Percentiles rank a stretch among this genome's conserved stretches.
phyloP scores from a whole-genome alignment of 306 rosid species.

The Quercus ilex region DNA sequence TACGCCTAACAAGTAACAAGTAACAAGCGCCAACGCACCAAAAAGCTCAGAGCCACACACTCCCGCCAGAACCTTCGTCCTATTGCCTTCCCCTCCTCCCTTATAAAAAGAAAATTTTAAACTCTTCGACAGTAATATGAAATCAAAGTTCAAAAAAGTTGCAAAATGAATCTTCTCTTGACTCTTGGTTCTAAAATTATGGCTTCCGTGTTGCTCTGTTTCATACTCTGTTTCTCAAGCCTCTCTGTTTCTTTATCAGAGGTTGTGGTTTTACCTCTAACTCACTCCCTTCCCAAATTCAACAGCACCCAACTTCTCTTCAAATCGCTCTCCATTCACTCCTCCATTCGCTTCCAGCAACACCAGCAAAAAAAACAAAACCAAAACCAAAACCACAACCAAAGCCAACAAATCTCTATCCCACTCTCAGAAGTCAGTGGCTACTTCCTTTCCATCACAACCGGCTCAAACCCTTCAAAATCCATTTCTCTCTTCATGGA shows the following conservation, averaged over 20 bases:
- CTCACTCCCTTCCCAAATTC: slow-evolving; percentile 61
- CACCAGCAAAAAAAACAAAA: neutral
- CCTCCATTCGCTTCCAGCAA: slow-evolving; percentile 41
- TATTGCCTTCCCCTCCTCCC: too few species aligned
- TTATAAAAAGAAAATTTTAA: too few species aligned
- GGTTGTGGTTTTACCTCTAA: slow-evolving; percentile 46
- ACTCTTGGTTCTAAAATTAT: slow-evolving; percentile 15
- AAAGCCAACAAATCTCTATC: slow-evolving; percentile 51
- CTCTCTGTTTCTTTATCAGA: slow-evolving; percentile 29
- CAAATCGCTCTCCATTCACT: slow-evolving; percentile 61
- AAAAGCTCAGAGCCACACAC: too few species aligned
- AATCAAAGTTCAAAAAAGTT: neutral
- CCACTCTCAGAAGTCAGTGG: slow-evolving; percentile 87
- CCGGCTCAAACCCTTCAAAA: slow-evolving; percentile 51
- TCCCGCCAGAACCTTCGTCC: too few species aligned
- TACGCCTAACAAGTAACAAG: too few species aligned
- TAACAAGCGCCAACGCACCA: too few species aligned
- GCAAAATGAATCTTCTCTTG: neutral
- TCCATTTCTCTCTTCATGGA: slow-evolving; percentile 85
- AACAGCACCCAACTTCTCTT: slow-evolving; percentile 72
- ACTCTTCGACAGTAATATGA: neutral
- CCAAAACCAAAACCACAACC: neutral
- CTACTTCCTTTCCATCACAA: slow-evolving; percentile 64
- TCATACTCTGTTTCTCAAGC: slow-evolving; percentile 37
- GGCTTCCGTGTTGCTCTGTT: slow-evolving; percentile 46